These are phyloP conservation scores for Ceratobasidium sp. DNA, from an alignment of 1,284 basidiomycete genomes.

Conservation along the genomic window DNA sequence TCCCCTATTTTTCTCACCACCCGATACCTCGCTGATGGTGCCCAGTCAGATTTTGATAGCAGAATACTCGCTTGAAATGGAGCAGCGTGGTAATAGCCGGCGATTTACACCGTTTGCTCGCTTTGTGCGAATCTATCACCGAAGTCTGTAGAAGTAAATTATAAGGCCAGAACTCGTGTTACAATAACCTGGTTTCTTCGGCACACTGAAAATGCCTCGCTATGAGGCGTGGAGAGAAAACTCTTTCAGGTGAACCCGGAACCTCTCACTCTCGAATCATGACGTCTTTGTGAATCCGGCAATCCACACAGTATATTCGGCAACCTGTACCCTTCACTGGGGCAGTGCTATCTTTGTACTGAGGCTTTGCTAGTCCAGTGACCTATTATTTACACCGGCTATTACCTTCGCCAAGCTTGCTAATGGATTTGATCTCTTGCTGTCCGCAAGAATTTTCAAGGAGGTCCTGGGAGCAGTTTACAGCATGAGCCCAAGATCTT, in stretches of 20 bases:
- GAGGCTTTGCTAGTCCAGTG: not conserved
- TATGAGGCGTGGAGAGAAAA: not conserved
- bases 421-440: no score
- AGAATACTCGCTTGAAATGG: not conserved
- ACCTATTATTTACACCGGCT: not conserved
- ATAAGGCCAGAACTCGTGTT: not conserved
- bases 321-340: not conserved
- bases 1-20: constrained; percentile 25
- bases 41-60: constrained; percentile 7
- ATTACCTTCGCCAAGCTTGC: not conserved
- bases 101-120: not conserved
- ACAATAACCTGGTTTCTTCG: not conserved
- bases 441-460: not conserved
- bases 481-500: not conserved
- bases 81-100: constrained; percentile 35
- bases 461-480: not conserved
- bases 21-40: not conserved
- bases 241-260: not conserved
- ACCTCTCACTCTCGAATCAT: constrained; percentile 7
- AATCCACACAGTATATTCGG: constrained; percentile 10
- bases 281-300: constrained; percentile 8
- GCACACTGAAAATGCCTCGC: not conserved
- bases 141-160: not conserved
- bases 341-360: not conserved
- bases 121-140: not conserved